Percentiles rank a stretch among this genome's conserved stretches.
These are phyloP conservation scores for Pseudogymnoascus verrucosus DNA, from an alignment of 2,329 filamentous ascomycete species.

Conservation along the genomic window DNA sequence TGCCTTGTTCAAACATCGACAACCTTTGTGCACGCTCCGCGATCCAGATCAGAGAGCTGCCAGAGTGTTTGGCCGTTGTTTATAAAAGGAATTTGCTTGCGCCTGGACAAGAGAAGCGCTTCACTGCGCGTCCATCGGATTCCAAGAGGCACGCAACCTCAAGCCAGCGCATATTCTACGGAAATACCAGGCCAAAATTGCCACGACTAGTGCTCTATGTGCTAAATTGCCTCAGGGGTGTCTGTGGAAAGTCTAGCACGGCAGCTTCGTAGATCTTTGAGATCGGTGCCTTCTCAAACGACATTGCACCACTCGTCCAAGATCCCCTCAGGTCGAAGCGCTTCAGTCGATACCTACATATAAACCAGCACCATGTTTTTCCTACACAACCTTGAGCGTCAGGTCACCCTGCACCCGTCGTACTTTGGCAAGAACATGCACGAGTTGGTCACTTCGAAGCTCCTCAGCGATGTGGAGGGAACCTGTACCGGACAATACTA, in stretches of 20 bases:
- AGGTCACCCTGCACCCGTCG: constrained; percentile 90
- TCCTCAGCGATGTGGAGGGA: constrained; percentile 89
- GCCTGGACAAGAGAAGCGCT: constrained; percentile 14
- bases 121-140: constrained; percentile 14
- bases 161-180: not conserved
- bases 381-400: constrained; percentile 91
- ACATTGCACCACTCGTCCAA: not conserved
- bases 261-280: not conserved
- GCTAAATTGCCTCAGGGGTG: not conserved
- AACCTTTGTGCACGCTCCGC: constrained; percentile 27
- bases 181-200: not conserved
- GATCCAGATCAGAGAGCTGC: constrained; percentile 24
- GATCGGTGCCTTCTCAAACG: not conserved
- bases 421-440: constrained; percentile 95
- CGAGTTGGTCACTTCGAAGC: constrained; percentile 79
- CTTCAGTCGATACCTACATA: not conserved
- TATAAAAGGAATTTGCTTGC: constrained; percentile 10
- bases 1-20: constrained; percentile 21
- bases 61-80: constrained; percentile 26
- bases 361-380: constrained; percentile 71
- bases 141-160: not conserved
- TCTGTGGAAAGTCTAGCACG: constrained; percentile 5
- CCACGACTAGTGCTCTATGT: not conserved
- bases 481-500: constrained; percentile 94
- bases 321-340: not conserved